Evolutionary conservation across 495 filamentous ascomycete species (phyloP), one percentile per base, ranked within the genome.

Genomic region (Hypoxylon perforatum): DNA sequence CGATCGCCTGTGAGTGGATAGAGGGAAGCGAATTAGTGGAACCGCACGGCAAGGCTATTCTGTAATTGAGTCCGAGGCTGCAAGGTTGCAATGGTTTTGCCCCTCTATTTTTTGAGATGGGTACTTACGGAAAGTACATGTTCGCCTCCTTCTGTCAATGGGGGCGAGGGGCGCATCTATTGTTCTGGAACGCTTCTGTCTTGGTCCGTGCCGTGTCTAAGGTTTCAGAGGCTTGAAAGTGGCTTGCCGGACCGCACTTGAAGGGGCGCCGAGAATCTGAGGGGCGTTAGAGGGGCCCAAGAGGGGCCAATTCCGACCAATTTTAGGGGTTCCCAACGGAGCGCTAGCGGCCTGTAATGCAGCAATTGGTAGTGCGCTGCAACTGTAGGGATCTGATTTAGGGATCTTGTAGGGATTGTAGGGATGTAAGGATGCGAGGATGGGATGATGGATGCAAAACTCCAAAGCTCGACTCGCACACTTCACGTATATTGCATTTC

Each of bases 131-230:
- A n/a, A n/a, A n/a, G n/a, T n/a, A n/a, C 22, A 30, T 44, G 14
- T 23, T 28, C 25, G 25, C 41, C 15, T 44, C 17, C 38, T 11
- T 38, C 14, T 38, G 35, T 17, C 14, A 46, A 46, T 22, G 8
- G 44, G 39, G 19, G 42, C 17, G 39, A 46, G 21, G 42, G 7
- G 12, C 17, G 11, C 6, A 12, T 25, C 19, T 30, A n/a, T 49
- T 61, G 57, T 67, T 67, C 57, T 67, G 52, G 63, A 67, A 67
- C 57, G 51, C 51, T 67, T 67, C 63, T 42, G 46, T 61, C 57
- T 36, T 61, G 52, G 46, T 42, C 42, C 11, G 61, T 67, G 52
- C 57, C 51, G 57, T 57, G 50, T 61, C 11, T 48, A 44, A n/a
- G 36, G 47, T 23, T 47, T 52, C 39, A 30, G 41, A 48, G 28